Evolutionary conservation across 2,329 filamentous ascomycete species (phyloP).

Genomic region (Colletotrichum tabaci): DNA sequence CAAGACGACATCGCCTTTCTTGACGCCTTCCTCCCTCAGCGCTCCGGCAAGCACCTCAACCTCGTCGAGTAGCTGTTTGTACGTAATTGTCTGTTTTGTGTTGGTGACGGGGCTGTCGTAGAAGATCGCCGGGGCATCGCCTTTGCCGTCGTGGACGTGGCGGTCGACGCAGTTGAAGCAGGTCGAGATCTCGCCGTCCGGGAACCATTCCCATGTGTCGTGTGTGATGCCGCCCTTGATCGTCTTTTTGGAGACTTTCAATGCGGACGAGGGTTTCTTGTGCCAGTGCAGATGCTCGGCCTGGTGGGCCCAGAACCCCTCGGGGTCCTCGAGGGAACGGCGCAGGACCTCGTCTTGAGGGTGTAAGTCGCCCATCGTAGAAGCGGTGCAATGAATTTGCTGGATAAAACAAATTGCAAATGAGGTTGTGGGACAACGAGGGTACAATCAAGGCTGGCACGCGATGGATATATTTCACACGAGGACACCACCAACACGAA

Average conservation of each 20-base stretch:
- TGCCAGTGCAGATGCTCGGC: constrained; percentile 87
- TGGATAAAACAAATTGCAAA: not conserved
- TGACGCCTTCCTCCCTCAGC: constrained; percentile 84
- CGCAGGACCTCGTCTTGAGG: constrained; percentile 67
- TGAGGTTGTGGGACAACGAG: not conserved
- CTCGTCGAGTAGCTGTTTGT: constrained; percentile 81
- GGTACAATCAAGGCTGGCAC: not conserved
- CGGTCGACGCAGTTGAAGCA: constrained; percentile 94
- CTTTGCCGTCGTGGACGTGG: constrained; percentile 86
- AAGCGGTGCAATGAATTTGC: not conserved
- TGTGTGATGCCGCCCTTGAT: constrained; percentile 75
- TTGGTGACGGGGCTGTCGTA: constrained; percentile 91
- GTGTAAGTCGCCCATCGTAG: constrained; percentile 48
- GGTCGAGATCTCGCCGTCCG: constrained; percentile 89
- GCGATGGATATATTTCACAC: not conserved
- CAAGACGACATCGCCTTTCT: constrained; percentile 87
- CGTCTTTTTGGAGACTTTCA: constrained; percentile 74
- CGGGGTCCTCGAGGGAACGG: constrained; percentile 77
- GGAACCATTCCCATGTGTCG: constrained; percentile 91
- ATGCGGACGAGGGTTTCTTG: constrained; percentile 75
- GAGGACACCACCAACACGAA: not conserved
- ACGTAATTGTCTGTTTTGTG: constrained; percentile 80
- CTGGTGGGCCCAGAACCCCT: constrained; percentile 82
- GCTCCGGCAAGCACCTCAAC: constrained; percentile 88
- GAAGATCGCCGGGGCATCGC: constrained; percentile 81